Base-by-base conservation (phyloP, 1,139 yeast species). In the Taphrina betulina region DNA sequence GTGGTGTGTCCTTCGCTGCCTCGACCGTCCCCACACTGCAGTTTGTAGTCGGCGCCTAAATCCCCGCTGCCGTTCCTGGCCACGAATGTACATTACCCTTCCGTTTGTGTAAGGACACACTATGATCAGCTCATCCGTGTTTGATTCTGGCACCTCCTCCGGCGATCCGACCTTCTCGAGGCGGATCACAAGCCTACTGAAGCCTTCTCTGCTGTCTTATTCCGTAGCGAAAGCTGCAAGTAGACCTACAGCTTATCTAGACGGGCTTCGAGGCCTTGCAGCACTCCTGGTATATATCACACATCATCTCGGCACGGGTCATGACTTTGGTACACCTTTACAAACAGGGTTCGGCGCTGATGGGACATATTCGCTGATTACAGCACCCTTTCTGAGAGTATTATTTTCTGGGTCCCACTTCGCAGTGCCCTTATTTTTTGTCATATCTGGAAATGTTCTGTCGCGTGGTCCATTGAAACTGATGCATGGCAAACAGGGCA, bases 241-340 rank as follows among this genome's bases (percentile, higher is more conserved):
- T n/a, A n/a, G n/a, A n/a, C n/a, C n/a, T 17, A 46, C 53, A 10
- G 53, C 53, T 12, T 46, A 46, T 19, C 40, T 46, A 17, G 53
- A 46, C 20, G 53, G 53, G 5, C 26, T 46, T 8, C 53, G 53
- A 14, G 53, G 53, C 10, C 34, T 46, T 4, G 53, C 53, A 7
- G 53, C 53, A 12, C 36, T 46, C 19, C 24, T 46, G 22, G 53
- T 46, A n/a, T 46, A 46, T 29, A 24, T 46, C 16, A 38, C 28
- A 3, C 53, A 46, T 29, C 53, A 46, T 28, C 26, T 35, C 5
- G 41, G 53, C n/a, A n/a, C 26, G 34, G 53, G 43, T 14, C 53
- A 46, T 36, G 34, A 24, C 10, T 24, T 35, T 26, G 53, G 53
- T 16, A 14, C 28, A 14, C 44, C 44, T 10, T 17, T 46, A 33